These are phyloP conservation scores for Naganishia randhawae DNA, from an alignment of 768 basidiomycete genomes.

Conservation along the genomic window DNA sequence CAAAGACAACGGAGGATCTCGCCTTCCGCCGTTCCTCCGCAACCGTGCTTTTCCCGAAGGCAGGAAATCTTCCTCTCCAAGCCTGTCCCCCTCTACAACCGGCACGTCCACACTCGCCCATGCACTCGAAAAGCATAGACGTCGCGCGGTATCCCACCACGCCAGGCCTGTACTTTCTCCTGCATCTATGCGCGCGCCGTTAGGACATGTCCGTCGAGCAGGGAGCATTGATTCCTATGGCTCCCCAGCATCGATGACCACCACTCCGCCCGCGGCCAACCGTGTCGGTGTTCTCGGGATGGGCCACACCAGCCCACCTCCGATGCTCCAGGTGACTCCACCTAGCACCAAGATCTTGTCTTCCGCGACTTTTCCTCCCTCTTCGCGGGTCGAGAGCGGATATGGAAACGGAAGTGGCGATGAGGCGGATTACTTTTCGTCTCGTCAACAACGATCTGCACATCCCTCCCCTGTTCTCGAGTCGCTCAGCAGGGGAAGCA, in stretches of 20 bases:
- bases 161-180: background rate
- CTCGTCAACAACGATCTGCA: background rate
- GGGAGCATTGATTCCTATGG: conserved; percentile 1
- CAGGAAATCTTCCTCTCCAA: background rate
- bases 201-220: background rate
- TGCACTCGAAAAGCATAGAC: conserved; percentile 7
- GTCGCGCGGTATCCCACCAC: background rate
- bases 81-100: background rate
- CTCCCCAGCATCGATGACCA: background rate
- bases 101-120: background rate
- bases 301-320: background rate
- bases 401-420: background rate
- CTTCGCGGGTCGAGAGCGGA: background rate
- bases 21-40: background rate
- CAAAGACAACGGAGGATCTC: background rate
- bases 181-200: background rate
- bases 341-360: background rate
- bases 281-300: background rate
- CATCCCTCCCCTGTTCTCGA: too few species aligned
- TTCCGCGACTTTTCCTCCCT: background rate
- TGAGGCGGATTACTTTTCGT: background rate
- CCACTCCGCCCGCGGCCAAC: background rate
- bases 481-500: background rate
- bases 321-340: background rate
- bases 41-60: background rate